Evolutionary conservation across 768 basidiomycete genomes (phyloP), one percentile per base, ranked within the genome.

Genomic region (Lactifluus rugatus): DNA sequence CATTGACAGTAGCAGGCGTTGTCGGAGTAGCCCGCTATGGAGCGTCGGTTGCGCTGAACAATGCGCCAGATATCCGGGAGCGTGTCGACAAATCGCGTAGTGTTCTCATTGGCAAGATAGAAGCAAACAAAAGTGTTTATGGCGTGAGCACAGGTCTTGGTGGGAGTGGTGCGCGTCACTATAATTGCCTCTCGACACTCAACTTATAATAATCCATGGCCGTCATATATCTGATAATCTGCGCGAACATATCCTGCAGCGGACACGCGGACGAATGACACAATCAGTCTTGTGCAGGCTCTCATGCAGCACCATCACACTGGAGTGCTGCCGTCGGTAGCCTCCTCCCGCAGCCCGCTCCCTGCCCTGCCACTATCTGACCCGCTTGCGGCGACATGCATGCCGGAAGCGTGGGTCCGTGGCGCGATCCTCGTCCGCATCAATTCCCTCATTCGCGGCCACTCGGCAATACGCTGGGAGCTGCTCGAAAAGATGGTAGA

Each of bases 351-450:
- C 14, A 49, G 0, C 76, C 80, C n/a, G 69, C 76, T 75, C 17
- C 69, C 80, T 39, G 77, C 73, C 9, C 74, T 90, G 1, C 88
- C 89, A 10, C 80, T 91, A 44, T 76, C 77, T 3, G 87, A 90
- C 66, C 87, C 86, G 1, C 70, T 85, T 13, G 71, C 78, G 9
- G 76, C 81, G 13, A 78, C 79, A 36, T 81, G 78, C 57, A 92
- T 93, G 88, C 90, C 91, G 2, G 84, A 87, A 58, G 73, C 87
- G 2, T 92, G 92, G 87, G 89, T 92, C 32, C 84, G 91, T 56
- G 91, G 86, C n/a, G 89, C 91, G 3, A 90, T 93, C 66, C 70
- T 90, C 14, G 78, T 94, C 62, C 87, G 91, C 63, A 86, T 89
- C 77, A 94, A 93, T 71, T 91, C 89, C 7, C 81, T 94, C 45